A percentile compares a stretch with the other conserved stretches of the same genome.
phyloP scores from a whole-genome alignment of 495 filamentous ascomycete genomes.

The Tetracladium setigerum region DNA sequence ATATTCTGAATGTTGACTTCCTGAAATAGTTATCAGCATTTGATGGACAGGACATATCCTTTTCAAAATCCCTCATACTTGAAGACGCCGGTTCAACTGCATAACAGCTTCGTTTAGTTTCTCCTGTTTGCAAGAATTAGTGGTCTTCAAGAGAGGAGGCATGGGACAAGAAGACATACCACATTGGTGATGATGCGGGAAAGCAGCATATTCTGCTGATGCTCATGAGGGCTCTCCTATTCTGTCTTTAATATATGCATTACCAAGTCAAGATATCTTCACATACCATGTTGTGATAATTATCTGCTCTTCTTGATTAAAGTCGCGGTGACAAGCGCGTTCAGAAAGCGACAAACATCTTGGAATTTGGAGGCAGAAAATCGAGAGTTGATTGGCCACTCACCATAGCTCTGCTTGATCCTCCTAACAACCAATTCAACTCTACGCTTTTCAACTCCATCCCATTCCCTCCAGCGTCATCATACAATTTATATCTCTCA shows the following conservation, averaged over 20 bases:
- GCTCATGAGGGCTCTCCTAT: constrained; percentile 94
- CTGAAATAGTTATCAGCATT: constrained; percentile 31
- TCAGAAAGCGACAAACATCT: not conserved
- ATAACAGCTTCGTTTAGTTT: constrained; percentile 95
- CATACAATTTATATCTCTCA: not conserved
- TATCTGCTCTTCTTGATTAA: not conserved
- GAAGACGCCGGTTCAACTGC: constrained; percentile 83
- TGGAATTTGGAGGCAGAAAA: not conserved
- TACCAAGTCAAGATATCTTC: not conserved
- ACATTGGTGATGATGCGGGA: constrained; percentile 97
- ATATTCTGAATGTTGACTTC: constrained; percentile 98
- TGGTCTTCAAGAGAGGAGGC: constrained; percentile 4
- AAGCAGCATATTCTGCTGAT: constrained; percentile 88
- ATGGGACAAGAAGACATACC: constrained; percentile 43
- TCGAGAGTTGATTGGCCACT: not conserved
- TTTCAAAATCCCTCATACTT: constrained; percentile 43
- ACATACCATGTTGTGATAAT: constrained; percentile 12
- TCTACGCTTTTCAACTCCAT: not conserved
- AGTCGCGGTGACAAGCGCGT: constrained; percentile 17
- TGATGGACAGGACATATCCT: not conserved
- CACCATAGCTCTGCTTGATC: constrained; percentile 1
- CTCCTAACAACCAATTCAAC: not conserved
- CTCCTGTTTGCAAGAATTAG: constrained; percentile 52
- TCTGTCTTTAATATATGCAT: not conserved
- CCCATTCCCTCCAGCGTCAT: not conserved